These are phyloP conservation scores for Aspergillus pseudonomiae DNA, from an alignment of 2,329 filamentous ascomycete species.

Conservation along the genomic window DNA sequence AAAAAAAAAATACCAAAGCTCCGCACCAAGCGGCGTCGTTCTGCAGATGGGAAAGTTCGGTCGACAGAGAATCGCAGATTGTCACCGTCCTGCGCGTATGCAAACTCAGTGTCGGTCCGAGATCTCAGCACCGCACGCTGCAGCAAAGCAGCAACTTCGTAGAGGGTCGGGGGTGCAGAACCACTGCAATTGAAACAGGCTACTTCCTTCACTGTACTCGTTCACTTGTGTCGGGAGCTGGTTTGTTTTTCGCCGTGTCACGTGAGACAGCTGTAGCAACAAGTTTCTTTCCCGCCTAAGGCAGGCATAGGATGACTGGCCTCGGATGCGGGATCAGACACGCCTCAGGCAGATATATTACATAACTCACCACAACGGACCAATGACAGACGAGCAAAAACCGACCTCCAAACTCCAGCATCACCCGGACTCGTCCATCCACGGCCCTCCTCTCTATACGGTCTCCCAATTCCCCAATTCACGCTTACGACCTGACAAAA, in stretches of 20 bases:
- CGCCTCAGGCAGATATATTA: slow-evolving; percentile 18
- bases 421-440: slow-evolving; percentile 29
- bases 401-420: slow-evolving; percentile 37
- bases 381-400: slow-evolving; percentile 41
- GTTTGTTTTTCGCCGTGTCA: slow-evolving; percentile 24
- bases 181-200: not conserved
- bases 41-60: not conserved
- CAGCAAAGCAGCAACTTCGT: not conserved
- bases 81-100: not conserved
- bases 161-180: not conserved
- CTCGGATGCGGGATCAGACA: not conserved
- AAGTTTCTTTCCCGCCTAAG: not conserved
- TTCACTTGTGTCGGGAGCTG: not conserved
- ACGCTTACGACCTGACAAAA: slow-evolving; percentile 16
- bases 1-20: not conserved
- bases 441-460: slow-evolving; percentile 11
- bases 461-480: slow-evolving; percentile 4
- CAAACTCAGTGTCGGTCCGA: not conserved
- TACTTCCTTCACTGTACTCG: not conserved
- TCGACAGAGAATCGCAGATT: not conserved
- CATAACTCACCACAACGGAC: slow-evolving; percentile 23
- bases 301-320: not conserved
- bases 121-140: not conserved
- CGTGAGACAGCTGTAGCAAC: slow-evolving; percentile 10
- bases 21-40: not conserved